Base-by-base conservation (phyloP, 1,284 basidiomycete genomes). In the Bjerkandera adusta region DNA sequence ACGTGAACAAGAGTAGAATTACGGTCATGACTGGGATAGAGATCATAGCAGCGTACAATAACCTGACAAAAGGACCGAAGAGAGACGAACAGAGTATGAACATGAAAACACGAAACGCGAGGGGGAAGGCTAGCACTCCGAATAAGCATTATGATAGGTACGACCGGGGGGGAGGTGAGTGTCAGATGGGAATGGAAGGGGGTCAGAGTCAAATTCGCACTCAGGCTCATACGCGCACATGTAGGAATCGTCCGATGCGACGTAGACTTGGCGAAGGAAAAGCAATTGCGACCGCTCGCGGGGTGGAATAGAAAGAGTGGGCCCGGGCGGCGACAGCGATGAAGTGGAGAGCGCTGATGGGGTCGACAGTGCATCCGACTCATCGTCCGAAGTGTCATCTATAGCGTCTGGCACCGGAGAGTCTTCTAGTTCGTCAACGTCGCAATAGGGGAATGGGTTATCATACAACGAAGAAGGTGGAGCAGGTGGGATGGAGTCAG, bases 311-410 rank as follows among this genome's bases (percentile, higher is more conserved):
- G 77, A 69, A 26, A 75, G 63, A 43, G 73, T 69, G 35, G 76
- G 68, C 58, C 80, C 74, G 32, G 51, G 18, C 32, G 55, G 53
- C 35, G 59, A 54, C 20, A 63, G 45, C 18, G 83, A 82, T 11
- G 64, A 59, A 39, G 60, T 62, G 34, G 68, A 69, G 39, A 59
- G 59, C 22, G 55, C 54, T 43, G 59, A 67, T 36, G 79, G 82
- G n/a, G 83, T 82, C 11, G 75, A 75, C 16, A 73, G 75, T 11
- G 76, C 68, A 53, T 89, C 86, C 15, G 85, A 86, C 69, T 89
- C 87, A 68, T 89, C 86, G 66, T 89, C 86, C 36, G 86, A 89
- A 38, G 75, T 79, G 65, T 89, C 86, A 62, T 89, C 86, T 70
- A 89, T 85, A 41, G 84, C 82, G 59, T 89, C 87, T 42, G 84